phyloP scores from a whole-genome alignment of 129 eudicot genomes.

The Mikania micrantha region DNA sequence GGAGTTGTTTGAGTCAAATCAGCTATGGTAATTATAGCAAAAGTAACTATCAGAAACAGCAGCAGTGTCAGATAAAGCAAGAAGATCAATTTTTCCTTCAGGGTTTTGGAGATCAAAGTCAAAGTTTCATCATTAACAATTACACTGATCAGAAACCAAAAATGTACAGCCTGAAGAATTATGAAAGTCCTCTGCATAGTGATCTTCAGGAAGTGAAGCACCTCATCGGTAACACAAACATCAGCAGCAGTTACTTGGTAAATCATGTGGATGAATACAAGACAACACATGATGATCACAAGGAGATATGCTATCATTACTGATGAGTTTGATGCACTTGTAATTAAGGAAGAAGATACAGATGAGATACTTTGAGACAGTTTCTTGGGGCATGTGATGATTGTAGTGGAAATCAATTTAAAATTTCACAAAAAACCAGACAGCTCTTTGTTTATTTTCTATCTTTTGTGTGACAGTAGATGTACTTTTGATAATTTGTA shows the following conservation, averaged over 20 bases:
- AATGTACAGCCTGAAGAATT: constrained; percentile 2
- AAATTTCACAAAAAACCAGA: constrained; percentile 3
- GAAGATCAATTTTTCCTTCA: constrained; percentile 28
- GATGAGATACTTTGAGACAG: constrained; percentile 15
- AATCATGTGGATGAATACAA: constrained; percentile 49
- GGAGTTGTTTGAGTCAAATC: constrained; percentile 40
- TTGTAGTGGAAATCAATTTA: constrained; percentile 30
- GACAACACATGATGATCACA: constrained; percentile 30
- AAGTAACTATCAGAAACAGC: background rate
- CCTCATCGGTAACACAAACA: constrained; percentile 25
- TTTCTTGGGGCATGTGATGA: constrained; percentile 42
- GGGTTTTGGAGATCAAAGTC: constrained; percentile 29
- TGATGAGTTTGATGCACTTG: constrained; percentile 17
- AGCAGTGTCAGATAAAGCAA: constrained; percentile 30
- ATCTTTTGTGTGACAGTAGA: constrained; percentile 32
- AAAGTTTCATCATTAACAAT: constrained; percentile 24
- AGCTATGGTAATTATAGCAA: constrained; percentile 26
- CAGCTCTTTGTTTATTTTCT: background rate
- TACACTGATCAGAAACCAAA: constrained; percentile 21
- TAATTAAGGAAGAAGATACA: constrained; percentile 26
- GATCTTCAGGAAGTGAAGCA: constrained; percentile 53
- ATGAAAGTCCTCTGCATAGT: constrained; percentile 30
- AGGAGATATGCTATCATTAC: constrained; percentile 29
- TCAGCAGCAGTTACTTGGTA: constrained; percentile 20
- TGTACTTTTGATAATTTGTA: no score